phyloP scores from a whole-genome alignment of 306 rosid species.

The Cicer pinnatifidum region DNA sequence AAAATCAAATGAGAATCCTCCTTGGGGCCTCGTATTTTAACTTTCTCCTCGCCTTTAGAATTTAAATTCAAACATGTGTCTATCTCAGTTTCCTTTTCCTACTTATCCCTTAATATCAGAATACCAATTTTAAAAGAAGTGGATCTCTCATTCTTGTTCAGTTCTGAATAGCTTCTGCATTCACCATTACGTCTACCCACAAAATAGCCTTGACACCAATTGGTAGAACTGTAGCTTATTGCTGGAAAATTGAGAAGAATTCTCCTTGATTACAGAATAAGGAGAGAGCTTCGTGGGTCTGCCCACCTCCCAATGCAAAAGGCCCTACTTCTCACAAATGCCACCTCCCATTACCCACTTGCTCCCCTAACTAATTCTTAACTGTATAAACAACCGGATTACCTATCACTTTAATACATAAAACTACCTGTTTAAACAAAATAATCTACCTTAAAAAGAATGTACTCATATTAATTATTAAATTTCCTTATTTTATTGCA shows the following conservation, averaged over 20 bases:
- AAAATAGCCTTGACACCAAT: not conserved
- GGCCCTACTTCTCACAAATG: slow-evolving; percentile 1
- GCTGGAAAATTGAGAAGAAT: not conserved
- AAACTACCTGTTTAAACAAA: slow-evolving; percentile 1
- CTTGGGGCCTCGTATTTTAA: not conserved
- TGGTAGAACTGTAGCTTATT: slow-evolving; percentile 5
- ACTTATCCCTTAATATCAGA: slow-evolving; percentile 7
- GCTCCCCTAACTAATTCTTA: not conserved
- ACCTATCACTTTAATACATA: slow-evolving; percentile 12
- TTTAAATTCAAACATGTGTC: not conserved
- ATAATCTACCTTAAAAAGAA: slow-evolving; percentile 7
- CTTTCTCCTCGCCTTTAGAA: not conserved
- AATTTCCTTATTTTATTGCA: slow-evolving; percentile 13
- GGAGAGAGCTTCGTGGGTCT: not conserved
- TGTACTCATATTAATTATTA: slow-evolving; percentile 13
- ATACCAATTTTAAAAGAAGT: slow-evolving; percentile 2
- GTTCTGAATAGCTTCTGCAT: not conserved
- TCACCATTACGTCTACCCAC: not conserved
- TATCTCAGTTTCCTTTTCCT: slow-evolving; percentile 11
- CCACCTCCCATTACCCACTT: not conserved
- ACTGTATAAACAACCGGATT: not conserved
- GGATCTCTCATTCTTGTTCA: not conserved
- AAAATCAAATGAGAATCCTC: not conserved
- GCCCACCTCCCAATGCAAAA: not conserved
- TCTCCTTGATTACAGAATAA: not conserved